These are phyloP conservation scores for Davidsoniella virescens DNA, from an alignment of 2,329 filamentous ascomycete species.

Conservation along the genomic window DNA sequence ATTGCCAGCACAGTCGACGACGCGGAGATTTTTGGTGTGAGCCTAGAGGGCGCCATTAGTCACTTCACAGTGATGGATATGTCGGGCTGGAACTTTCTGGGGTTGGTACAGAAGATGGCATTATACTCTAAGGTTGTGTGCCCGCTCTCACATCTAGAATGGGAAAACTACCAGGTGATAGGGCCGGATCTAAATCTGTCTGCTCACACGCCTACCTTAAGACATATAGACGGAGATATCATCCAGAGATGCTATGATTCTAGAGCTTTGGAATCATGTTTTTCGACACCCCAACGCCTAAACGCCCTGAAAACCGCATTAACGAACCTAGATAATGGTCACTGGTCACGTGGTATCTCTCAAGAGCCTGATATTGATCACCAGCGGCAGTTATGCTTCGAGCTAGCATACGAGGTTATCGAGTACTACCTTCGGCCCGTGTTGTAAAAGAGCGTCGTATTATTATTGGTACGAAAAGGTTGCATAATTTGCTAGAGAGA, in stretches of 20 bases:
- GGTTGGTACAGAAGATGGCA: slow-evolving; percentile 56
- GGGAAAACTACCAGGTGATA: not conserved
- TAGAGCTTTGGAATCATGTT: slow-evolving; percentile 28
- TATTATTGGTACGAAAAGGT: not conserved
- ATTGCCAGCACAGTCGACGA: slow-evolving; percentile 28
- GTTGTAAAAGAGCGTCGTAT: slow-evolving; percentile 21
- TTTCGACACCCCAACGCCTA: slow-evolving; percentile 15
- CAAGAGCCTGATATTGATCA: slow-evolving; percentile 15
- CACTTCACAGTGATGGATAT: slow-evolving; percentile 51
- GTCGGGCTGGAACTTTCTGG: slow-evolving; percentile 50
- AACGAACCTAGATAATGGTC: slow-evolving; percentile 27
- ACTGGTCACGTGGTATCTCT: slow-evolving; percentile 22
- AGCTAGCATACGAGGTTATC: slow-evolving; percentile 37
- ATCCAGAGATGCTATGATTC: slow-evolving; percentile 36
- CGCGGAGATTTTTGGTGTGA: slow-evolving; percentile 44
- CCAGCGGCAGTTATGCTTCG: slow-evolving; percentile 24
- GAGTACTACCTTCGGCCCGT: slow-evolving; percentile 36
- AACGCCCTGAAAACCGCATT: too few species aligned
- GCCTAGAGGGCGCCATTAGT: slow-evolving; percentile 52
- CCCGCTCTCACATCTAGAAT: not conserved
- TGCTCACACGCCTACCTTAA: slow-evolving; percentile 27
- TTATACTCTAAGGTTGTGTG: slow-evolving; percentile 16
- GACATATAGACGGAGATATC: slow-evolving; percentile 54
- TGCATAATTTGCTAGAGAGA: too few species aligned
- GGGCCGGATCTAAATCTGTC: slow-evolving; percentile 9